phyloP scores from a whole-genome alignment of 2,329 filamentous ascomycete genomes.

The Aspergillus jensenii region DNA sequence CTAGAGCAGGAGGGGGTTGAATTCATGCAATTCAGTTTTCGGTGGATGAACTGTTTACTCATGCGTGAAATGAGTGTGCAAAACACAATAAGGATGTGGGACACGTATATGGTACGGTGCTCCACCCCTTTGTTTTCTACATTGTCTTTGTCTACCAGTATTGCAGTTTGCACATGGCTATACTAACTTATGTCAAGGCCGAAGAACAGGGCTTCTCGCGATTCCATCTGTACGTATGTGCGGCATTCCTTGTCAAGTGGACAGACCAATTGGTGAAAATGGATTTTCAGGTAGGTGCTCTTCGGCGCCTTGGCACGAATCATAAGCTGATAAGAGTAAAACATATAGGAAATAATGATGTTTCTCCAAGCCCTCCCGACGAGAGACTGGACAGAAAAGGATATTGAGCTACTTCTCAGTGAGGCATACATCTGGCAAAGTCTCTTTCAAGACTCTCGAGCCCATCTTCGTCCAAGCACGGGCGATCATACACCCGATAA shows the following conservation, averaged over 20 bases:
- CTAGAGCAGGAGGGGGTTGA: constrained; percentile 89
- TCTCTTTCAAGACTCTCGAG: constrained; percentile 89
- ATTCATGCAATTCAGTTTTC: constrained; percentile 98
- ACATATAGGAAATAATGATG: constrained; percentile 95
- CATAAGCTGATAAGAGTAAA: constrained; percentile 15
- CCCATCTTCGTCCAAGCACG: constrained; percentile 63
- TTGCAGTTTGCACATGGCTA: constrained; percentile 4
- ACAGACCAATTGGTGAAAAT: constrained; percentile 91
- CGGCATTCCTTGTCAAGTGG: constrained; percentile 98
- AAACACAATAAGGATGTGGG: constrained; percentile 99
- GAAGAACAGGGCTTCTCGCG: constrained; percentile 98
- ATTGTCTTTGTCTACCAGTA: neutral
- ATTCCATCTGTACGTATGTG: constrained; percentile 97
- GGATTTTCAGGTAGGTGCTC: constrained; percentile 70
- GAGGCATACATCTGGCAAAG: constrained; percentile 99
- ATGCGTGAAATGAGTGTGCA: constrained; percentile 97
- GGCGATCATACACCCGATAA: constrained; percentile 35
- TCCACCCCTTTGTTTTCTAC: too few relatives aligned
- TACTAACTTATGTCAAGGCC: constrained; percentile 57
- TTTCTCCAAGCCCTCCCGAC: constrained; percentile 94
- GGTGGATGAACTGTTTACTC: constrained; percentile 99
- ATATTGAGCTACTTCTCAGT: constrained; percentile 91
- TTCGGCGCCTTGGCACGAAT: neutral
- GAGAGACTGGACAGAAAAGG: constrained; percentile 93
- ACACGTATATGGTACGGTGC: constrained; percentile 82